These are phyloP conservation scores for Spathaspora hagerdaliae DNA, from an alignment of 805 yeast species.

Conservation along the genomic window DNA sequence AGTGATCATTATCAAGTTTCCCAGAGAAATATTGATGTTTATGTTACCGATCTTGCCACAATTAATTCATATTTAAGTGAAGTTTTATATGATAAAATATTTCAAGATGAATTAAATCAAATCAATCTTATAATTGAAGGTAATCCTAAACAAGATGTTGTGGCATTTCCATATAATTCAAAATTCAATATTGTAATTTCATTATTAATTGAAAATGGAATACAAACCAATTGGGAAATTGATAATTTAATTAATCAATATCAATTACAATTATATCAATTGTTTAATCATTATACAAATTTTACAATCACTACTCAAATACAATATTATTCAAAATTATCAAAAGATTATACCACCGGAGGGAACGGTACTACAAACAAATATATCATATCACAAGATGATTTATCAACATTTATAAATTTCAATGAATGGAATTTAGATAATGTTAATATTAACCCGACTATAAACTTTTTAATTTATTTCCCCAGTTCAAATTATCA, in stretches of 20 bases:
- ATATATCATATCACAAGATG: constrained; percentile 41
- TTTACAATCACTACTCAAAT: constrained; percentile 78
- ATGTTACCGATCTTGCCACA: constrained; percentile 20
- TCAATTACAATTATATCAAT: constrained; percentile 46
- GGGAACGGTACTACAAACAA: constrained; percentile 6
- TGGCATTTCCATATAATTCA: constrained; percentile 57
- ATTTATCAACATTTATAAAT: constrained; percentile 74
- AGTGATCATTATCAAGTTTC: constrained; percentile 9
- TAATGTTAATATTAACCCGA: constrained; percentile 58
- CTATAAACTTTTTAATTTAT: constrained; percentile 66
- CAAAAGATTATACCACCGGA: constrained; percentile 14
- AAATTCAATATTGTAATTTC: constrained; percentile 73
- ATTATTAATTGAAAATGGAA: constrained; percentile 66
- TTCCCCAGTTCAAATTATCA: constrained; percentile 48
- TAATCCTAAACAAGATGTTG: constrained; percentile 16
- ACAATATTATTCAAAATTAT: constrained; percentile 57
- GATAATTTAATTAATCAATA: constrained; percentile 50
- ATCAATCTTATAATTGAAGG: constrained; percentile 16
- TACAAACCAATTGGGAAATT: constrained; percentile 71
- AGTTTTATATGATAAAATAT: constrained; percentile 36
- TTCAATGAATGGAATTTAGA: constrained; percentile 77
- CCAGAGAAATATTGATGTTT: constrained; percentile 27
- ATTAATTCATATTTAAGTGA: constrained; percentile 34
- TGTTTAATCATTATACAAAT: constrained; percentile 55
- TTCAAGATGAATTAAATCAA: constrained; percentile 33